Conservation (phyloP, 495 filamentous ascomycete genomes). For the Paragyromitra xinjiangensis region DNA sequence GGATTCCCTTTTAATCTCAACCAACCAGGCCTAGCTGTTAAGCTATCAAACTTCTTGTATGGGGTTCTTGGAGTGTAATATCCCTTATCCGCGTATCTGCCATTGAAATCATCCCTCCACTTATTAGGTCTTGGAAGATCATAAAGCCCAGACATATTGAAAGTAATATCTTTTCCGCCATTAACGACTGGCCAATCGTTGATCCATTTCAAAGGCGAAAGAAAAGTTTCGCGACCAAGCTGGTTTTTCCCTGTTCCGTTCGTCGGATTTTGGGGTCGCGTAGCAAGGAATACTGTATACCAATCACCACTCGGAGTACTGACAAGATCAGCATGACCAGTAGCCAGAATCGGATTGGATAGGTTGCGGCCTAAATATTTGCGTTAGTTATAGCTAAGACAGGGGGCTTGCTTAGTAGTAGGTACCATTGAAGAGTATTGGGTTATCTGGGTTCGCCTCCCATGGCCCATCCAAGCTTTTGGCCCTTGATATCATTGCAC, state of each 20-base stretch:
- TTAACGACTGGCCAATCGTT: slow-evolving; percentile 65
- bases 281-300: slow-evolving; percentile 65
- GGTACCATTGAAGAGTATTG: slow-evolving; percentile 61
- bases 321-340: slow-evolving; percentile 69
- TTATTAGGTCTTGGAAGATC: slow-evolving; percentile 42
- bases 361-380: slow-evolving; percentile 28
- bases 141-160: slow-evolving; percentile 55
- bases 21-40: slow-evolving; percentile 56
- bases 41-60: slow-evolving; percentile 39
- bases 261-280: slow-evolving; percentile 58
- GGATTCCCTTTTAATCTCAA: slow-evolving; percentile 59
- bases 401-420: slow-evolving; percentile 58
- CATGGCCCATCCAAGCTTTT: slow-evolving; percentile 65
- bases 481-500: slow-evolving; percentile 56
- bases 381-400: not conserved
- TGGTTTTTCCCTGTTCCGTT: slow-evolving; percentile 39
- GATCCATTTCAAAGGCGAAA: slow-evolving; percentile 62
- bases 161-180: slow-evolving; percentile 60
- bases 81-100: slow-evolving; percentile 44
- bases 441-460: slow-evolving; percentile 63
- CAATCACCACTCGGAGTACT: slow-evolving; percentile 67
- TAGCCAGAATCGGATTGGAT: slow-evolving; percentile 54
- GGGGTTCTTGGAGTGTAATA: slow-evolving; percentile 51
- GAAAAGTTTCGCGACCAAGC: slow-evolving; percentile 63
- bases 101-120: slow-evolving; percentile 62